A percentile compares a stretch with the other conserved stretches of the same genome.
Evolutionary conservation across 257 asterid genomes (phyloP).

Genomic region (Primulina huaijiensis): DNA sequence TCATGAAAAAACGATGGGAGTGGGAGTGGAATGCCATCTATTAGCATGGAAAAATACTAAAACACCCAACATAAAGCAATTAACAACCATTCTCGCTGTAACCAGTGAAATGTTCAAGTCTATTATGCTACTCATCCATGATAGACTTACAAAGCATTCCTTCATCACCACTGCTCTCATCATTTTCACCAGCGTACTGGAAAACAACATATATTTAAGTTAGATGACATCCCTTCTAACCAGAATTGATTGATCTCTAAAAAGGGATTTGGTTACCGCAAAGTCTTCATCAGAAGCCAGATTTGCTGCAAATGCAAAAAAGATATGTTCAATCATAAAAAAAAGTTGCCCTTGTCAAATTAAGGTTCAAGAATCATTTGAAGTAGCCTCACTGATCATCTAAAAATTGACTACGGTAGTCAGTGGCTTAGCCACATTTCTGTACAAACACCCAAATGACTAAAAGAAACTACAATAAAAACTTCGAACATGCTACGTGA

Average conservation of each 20-base stretch:
- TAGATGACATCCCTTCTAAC: constrained; percentile 13
- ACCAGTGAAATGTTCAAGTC: background rate
- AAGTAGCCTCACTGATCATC: background rate
- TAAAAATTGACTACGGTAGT: background rate
- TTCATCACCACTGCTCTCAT: constrained; percentile 73
- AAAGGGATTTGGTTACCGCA: constrained; percentile 45
- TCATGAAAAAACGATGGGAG: background rate
- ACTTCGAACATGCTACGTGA: too few species aligned
- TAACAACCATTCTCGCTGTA: background rate
- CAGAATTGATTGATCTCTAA: constrained; percentile 7
- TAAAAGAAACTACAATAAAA: too few species aligned
- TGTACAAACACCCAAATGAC: too few species aligned
- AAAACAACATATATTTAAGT: constrained; percentile 29
- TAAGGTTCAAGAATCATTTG: background rate
- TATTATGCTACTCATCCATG: background rate
- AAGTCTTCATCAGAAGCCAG: constrained; percentile 55
- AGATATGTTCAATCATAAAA: constrained; percentile 17
- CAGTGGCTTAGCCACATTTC: background rate
- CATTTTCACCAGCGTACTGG: constrained; percentile 58
- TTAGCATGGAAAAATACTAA: background rate
- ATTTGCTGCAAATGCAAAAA: constrained; percentile 50
- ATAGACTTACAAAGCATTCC: constrained; percentile 86
- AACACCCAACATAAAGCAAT: background rate
- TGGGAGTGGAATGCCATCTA: background rate
- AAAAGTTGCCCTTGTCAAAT: constrained; percentile 8